phyloP scores from a whole-genome alignment of 768 basidiomycete genomes.

The Leccinum variicolor region DNA sequence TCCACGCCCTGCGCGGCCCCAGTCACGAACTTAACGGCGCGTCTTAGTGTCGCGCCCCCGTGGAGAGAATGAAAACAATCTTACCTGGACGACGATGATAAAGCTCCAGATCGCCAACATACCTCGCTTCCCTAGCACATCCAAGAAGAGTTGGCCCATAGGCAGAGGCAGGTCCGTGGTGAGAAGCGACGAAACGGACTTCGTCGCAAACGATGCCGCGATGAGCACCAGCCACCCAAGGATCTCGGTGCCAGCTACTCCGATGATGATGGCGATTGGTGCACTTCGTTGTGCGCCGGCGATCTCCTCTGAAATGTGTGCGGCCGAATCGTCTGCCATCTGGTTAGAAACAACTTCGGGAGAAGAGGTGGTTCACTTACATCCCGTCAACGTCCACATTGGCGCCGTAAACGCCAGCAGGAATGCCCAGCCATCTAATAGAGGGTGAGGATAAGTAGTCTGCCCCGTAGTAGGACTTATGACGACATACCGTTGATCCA shows the following conservation, averaged over 20 bases:
- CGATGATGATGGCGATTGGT: constrained; percentile 66
- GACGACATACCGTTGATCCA: constrained; percentile 53
- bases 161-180: constrained; percentile 52
- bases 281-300: constrained; percentile 61
- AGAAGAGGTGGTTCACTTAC: constrained; percentile 35
- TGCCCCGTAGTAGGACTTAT: neutral
- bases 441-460: neutral
- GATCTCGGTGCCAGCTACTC: constrained; percentile 55
- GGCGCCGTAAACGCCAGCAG: constrained; percentile 68
- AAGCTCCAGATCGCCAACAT: constrained; percentile 73
- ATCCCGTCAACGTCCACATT: constrained; percentile 80
- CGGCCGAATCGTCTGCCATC: constrained; percentile 65
- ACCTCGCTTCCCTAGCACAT: constrained; percentile 61
- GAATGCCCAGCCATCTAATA: constrained; percentile 70
- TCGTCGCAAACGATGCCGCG: constrained; percentile 60
- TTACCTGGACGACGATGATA: constrained; percentile 60
- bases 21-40: constrained; percentile 52
- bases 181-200: constrained; percentile 51
- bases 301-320: constrained; percentile 72
- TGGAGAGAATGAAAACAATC: neutral
- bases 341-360: neutral
- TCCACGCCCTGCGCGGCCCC: constrained; percentile 75
- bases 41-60: neutral
- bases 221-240: constrained; percentile 68
- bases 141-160: constrained; percentile 70